Conservation (phyloP, 768 basidiomycete species). For the Mycena epipterygia region DNA sequence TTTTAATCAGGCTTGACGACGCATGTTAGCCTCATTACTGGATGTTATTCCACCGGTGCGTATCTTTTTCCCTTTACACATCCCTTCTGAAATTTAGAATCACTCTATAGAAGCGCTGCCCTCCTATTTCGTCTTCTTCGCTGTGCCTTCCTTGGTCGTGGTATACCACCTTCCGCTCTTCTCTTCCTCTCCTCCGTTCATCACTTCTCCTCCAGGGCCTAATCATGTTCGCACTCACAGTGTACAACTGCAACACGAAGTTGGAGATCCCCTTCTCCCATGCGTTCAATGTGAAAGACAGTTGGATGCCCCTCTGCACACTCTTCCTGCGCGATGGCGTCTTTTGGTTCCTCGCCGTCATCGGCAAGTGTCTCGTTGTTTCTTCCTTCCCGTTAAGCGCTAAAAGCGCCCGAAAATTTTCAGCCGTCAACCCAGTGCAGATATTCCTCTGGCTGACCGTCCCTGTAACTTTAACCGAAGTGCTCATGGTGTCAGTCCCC, state of each 20-base stretch:
- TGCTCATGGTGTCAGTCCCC: constrained; percentile 12
- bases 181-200: background rate
- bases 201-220: background rate
- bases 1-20: too few relatives aligned
- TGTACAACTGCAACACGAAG: background rate
- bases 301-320: too few relatives aligned
- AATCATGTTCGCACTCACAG: background rate
- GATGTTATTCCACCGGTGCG: too few relatives aligned
- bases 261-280: background rate
- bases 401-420: too few relatives aligned
- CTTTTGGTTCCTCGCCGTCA: background rate
- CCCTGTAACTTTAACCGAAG: background rate
- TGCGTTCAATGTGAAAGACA: background rate
- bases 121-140: background rate
- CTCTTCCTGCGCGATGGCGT: constrained; percentile 4
- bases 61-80: too few relatives aligned
- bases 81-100: too few relatives aligned
- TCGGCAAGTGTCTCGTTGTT: background rate
- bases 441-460: background rate
- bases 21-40: too few relatives aligned
- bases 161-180: background rate
- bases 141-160: background rate
- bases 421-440: constrained; percentile 4
- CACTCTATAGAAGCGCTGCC: background rate
- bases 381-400: background rate